Evolutionary conservation across 2,329 filamentous ascomycete genomes (phyloP).

Genomic region (Alternaria sp.): DNA sequence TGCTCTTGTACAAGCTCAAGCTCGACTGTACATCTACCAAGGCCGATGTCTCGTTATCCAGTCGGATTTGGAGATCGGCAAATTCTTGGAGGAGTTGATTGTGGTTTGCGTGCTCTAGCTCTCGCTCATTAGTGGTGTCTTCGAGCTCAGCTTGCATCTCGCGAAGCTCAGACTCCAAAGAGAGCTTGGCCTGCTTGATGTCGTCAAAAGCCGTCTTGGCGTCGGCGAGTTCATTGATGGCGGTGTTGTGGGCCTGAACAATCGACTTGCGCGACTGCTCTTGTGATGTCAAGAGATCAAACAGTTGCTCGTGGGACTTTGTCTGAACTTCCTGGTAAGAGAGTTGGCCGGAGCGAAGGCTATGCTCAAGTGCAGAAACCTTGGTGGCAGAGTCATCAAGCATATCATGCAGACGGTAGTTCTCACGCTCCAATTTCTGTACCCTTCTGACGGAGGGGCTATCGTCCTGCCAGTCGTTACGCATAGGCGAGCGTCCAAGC

Average conservation of each 20-base stretch:
- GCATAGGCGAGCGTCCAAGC: conserved; percentile 73
- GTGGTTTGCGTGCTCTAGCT: conserved; percentile 87
- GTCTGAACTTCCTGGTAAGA: conserved; percentile 91
- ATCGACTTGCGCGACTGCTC: conserved; percentile 86
- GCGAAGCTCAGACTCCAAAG: conserved; percentile 84
- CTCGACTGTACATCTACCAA: conserved; percentile 84
- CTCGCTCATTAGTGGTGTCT: conserved; percentile 78
- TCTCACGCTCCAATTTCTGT: conserved; percentile 90
- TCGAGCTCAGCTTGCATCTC: conserved; percentile 84
- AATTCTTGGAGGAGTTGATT: conserved; percentile 91
- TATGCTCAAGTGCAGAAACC: conserved; percentile 86
- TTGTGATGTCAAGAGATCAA: conserved; percentile 90
- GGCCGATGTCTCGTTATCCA: conserved; percentile 88
- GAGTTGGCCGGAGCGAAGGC: conserved; percentile 84
- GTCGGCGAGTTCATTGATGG: conserved; percentile 83
- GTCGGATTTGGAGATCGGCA: conserved; percentile 88
- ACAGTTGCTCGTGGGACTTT: conserved; percentile 91
- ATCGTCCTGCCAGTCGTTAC: conserved; percentile 72
- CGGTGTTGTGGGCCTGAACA: conserved; percentile 83
- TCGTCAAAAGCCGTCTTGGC: conserved; percentile 88
- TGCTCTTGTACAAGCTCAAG: conserved; percentile 86
- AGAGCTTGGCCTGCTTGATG: conserved; percentile 80
- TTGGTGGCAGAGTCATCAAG: conserved; percentile 94
- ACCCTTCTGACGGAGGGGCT: conserved; percentile 82
- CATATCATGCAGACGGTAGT: conserved; percentile 90